These are phyloP conservation scores for Panellus pusillus DNA, from an alignment of 768 basidiomycete genomes.

Conservation along the genomic window DNA sequence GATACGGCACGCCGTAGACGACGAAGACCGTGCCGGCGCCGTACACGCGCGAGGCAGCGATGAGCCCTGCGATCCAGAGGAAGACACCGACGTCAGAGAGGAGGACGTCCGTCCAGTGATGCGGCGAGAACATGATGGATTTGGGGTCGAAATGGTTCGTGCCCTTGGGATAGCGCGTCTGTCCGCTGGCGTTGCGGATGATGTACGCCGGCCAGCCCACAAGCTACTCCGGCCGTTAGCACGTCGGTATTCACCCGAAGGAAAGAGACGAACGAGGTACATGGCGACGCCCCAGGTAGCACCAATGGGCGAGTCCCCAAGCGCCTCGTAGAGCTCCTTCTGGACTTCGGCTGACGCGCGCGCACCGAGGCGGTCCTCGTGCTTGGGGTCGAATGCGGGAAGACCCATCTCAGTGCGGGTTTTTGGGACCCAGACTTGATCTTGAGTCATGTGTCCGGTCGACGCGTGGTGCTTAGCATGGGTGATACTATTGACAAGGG, in stretches of 20 bases:
- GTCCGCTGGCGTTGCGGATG: conserved; percentile 64
- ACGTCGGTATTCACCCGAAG: not conserved
- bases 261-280: conserved; percentile 53
- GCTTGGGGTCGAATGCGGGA: conserved; percentile 60
- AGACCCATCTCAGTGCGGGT: conserved; percentile 74
- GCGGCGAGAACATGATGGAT: conserved; percentile 81
- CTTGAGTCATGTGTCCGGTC: conserved; percentile 89
- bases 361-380: conserved; percentile 65
- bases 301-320: conserved; percentile 89
- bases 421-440: conserved; percentile 93
- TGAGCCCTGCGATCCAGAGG: conserved; percentile 65
- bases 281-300: conserved; percentile 49
- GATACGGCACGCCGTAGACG: conserved; percentile 85
- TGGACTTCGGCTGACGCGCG: conserved; percentile 66
- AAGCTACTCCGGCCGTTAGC: conserved; percentile 32
- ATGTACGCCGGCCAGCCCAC: conserved; percentile 70
- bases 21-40: conserved; percentile 75
- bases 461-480: conserved; percentile 96
- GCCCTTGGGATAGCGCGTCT: conserved; percentile 55
- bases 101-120: conserved; percentile 75
- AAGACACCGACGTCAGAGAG: conserved; percentile 81
- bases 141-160: conserved; percentile 80
- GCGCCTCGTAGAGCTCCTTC: conserved; percentile 77
- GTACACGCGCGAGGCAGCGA: conserved; percentile 51
- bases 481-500: not conserved